phyloP scores from a whole-genome alignment of 2,329 filamentous ascomycete genomes.

The Pseudonectria foliicola region DNA sequence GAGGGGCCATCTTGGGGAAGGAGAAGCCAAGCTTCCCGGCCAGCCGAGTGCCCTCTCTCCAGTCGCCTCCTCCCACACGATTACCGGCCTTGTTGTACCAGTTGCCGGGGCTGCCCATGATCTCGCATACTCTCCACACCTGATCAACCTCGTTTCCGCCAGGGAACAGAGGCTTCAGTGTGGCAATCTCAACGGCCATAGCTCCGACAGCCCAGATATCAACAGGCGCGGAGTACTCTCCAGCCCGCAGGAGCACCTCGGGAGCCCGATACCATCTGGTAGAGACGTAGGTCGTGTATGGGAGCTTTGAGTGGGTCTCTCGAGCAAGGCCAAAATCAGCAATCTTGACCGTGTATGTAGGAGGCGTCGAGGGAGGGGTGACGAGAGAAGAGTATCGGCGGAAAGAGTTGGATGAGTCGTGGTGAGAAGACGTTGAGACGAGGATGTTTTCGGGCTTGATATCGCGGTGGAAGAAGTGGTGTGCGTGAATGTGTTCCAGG shows the following conservation, averaged over 20 bases:
- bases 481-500: slow-evolving; percentile 92
- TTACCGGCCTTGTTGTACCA: slow-evolving; percentile 92
- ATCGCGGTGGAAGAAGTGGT: slow-evolving; percentile 97
- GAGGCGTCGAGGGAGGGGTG: slow-evolving; percentile 90
- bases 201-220: slow-evolving; percentile 98
- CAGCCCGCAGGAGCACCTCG: slow-evolving; percentile 86
- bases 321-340: slow-evolving; percentile 96
- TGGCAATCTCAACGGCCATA: slow-evolving; percentile 97
- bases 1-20: slow-evolving; percentile 98
- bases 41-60: slow-evolving; percentile 87
- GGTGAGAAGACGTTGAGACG: slow-evolving; percentile 81
- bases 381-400: slow-evolving; percentile 88
- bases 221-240: slow-evolving; percentile 94
- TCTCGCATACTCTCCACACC: slow-evolving; percentile 97
- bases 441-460: slow-evolving; percentile 99
- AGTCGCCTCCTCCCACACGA: slow-evolving; percentile 89
- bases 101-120: slow-evolving; percentile 97
- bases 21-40: slow-evolving; percentile 97
- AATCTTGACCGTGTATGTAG: slow-evolving; percentile 93
- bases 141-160: slow-evolving; percentile 98
- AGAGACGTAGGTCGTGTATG: slow-evolving; percentile 97
- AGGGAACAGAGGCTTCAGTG: slow-evolving; percentile 91
- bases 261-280: slow-evolving; percentile 97
- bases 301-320: slow-evolving; percentile 91
- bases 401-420: slow-evolving; percentile 78